Evolutionary conservation across 108 stramenopile genomes (phyloP), one percentile per base, ranked within the genome.

Genomic region (Seminavis robusta): DNA sequence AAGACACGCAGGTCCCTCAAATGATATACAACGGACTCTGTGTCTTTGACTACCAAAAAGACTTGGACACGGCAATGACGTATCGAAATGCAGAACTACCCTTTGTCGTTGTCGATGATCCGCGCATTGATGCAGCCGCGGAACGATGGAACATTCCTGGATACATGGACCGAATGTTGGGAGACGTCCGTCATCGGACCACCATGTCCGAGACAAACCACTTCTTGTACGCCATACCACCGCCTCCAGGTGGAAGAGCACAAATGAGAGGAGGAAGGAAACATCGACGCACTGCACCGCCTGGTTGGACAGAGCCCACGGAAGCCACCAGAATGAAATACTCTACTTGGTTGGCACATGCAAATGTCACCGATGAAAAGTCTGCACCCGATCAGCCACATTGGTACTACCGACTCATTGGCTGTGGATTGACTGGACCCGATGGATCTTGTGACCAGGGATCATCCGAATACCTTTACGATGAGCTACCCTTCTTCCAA

Each of bases 31-130:
- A 88, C 34, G 81, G 82, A 13, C 17, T 88, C 9, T 92, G 90
- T 55, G 61, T 83, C 49, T 92, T 92, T 68, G 90, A 92, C 47
- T 81, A 84, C 49, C 33, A 73, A 28, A 84, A 77, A 3, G 88
- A 96, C 20, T 51, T 86, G 19, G 52, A 69, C 39, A 90, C 94
- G 77, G 91, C 90, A 10, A 53, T 74, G n/a, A 65, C 61, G 16
- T 98, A 96, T 71, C 78, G 95, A 13, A 59, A 84, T 13, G 74
- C 74, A 9, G 98, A 98, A 71, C 59, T 95, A 13, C 96, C 98
- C 13, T 98, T 97, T 73, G 79, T 97, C 9, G 59, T 95, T 9
- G 57, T 86, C 23, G 73, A 88, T 43, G 90, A 96, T 64, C 96
- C 96, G 21, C 59, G 73, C 19, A 78, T 95, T 19, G 65, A 79